phyloP scores from a whole-genome alignment of 805 yeast species.

The Hanseniaspora vineae region DNA sequence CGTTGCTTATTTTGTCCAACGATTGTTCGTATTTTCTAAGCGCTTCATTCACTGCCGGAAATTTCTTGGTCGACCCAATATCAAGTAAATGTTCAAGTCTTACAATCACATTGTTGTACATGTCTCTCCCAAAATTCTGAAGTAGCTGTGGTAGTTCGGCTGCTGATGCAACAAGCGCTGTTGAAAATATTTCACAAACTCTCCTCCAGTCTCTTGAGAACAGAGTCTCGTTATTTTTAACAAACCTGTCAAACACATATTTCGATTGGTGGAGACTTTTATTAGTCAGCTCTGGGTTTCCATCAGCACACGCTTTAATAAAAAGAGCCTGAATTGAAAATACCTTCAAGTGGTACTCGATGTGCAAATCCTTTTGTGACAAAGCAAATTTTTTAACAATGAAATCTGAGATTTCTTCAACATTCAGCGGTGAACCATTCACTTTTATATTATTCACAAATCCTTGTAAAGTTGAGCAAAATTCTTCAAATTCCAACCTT shows the following conservation, averaged over 20 bases:
- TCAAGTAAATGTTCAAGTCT: background rate
- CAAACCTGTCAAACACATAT: background rate
- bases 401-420: background rate
- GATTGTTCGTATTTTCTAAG: no score
- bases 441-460: no score
- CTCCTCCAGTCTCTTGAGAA: background rate
- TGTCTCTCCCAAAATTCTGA: background rate
- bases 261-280: background rate
- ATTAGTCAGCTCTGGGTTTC: background rate
- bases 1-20: no score
- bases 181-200: background rate
- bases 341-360: background rate
- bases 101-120: background rate
- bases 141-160: no score
- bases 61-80: background rate
- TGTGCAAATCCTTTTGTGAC: background rate
- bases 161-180: background rate
- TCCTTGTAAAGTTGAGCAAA: no score
- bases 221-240: background rate
- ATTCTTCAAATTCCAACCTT: no score
- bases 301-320: background rate
- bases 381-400: background rate
- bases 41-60: background rate
- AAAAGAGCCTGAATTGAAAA: background rate
- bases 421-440: background rate